phyloP scores from a whole-genome alignment of 2,329 filamentous ascomycete genomes.

The Alternaria panax region DNA sequence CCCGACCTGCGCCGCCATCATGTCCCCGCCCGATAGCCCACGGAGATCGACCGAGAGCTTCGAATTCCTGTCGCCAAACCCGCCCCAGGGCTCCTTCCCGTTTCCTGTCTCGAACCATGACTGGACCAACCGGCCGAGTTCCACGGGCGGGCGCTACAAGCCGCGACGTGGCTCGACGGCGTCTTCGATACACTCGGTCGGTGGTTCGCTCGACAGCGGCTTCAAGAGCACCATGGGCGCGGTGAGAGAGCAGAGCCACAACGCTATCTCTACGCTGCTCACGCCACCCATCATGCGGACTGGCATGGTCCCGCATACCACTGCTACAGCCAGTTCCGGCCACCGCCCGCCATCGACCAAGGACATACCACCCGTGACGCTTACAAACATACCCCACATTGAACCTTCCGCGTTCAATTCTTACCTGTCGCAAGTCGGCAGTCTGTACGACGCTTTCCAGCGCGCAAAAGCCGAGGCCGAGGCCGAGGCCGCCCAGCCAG shows the following conservation, averaged over 20 bases:
- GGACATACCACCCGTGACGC: constrained; percentile 91
- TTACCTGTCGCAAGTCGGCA: constrained; percentile 85
- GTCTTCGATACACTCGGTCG: constrained; percentile 87
- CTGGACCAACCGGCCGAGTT: constrained; percentile 54
- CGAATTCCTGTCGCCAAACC: constrained; percentile 54
- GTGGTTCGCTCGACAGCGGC: constrained; percentile 80
- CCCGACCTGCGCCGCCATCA: constrained; percentile 42
- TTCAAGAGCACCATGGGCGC: constrained; percentile 64
- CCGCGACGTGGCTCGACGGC: constrained; percentile 80
- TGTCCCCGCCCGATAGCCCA: constrained; percentile 52
- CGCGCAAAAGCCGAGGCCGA: constrained; percentile 81
- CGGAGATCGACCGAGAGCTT: constrained; percentile 59
- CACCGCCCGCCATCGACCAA: constrained; percentile 83
- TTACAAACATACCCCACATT: constrained; percentile 86
- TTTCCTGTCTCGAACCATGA: constrained; percentile 68
- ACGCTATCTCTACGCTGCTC: constrained; percentile 93
- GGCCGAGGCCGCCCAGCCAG: constrained; percentile 60
- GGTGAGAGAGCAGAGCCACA: constrained; percentile 78
- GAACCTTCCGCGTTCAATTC: constrained; percentile 80
- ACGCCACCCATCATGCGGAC: constrained; percentile 90
- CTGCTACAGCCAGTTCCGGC: constrained; percentile 71
- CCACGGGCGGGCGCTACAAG: constrained; percentile 56
- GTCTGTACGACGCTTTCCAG: constrained; percentile 87
- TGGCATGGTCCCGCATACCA: constrained; percentile 80
- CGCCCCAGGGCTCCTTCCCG: constrained; percentile 57